These are phyloP conservation scores for Takashimella koratensis DNA, from an alignment of 1,284 basidiomycete genomes.

Conservation along the genomic window DNA sequence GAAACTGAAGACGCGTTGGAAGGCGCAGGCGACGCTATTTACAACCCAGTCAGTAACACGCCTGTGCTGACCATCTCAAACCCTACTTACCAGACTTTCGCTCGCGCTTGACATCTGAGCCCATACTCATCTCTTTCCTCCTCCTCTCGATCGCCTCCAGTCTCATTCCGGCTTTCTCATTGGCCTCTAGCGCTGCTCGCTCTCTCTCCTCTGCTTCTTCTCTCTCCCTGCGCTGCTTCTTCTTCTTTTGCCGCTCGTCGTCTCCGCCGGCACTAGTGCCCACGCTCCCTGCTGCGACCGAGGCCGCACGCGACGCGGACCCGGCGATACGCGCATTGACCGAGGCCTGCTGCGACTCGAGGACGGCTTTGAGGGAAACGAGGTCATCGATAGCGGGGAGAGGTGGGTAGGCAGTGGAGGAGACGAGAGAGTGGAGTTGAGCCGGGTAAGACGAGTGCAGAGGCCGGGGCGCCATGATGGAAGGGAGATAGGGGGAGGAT, in stretches of 20 bases:
- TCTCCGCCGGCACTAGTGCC: constrained; percentile 44
- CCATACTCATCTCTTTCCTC: constrained; percentile 9
- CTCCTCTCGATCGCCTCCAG: constrained; percentile 32
- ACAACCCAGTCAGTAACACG: constrained; percentile 9
- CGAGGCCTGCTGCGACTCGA: constrained; percentile 57
- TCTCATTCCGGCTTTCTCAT: constrained; percentile 26
- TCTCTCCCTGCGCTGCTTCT: constrained; percentile 61
- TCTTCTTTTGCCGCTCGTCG: constrained; percentile 60
- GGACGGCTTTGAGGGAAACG: constrained; percentile 60
- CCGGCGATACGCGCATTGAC: constrained; percentile 62
- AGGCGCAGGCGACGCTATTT: constrained; percentile 37
- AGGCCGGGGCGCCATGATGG: neutral
- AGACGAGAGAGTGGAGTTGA: constrained; percentile 28
- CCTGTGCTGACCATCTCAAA: constrained; percentile 1
- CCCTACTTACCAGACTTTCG: constrained; percentile 30
- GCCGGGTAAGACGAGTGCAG: neutral
- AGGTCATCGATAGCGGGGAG: constrained; percentile 70
- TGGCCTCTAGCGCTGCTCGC: constrained; percentile 50
- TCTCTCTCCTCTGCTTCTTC: constrained; percentile 58
- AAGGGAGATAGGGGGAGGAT: constrained; percentile 17
- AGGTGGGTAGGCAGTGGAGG: constrained; percentile 43
- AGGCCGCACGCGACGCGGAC: constrained; percentile 63
- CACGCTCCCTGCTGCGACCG: constrained; percentile 47
- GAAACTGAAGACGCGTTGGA: constrained; percentile 37
- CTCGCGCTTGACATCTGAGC: constrained; percentile 36